A percentile compares a stretch with the other conserved stretches of the same genome.
Evolutionary conservation across 371 early-diverging fungal species (phyloP).

Genomic region (Fennellomyces sp.): DNA sequence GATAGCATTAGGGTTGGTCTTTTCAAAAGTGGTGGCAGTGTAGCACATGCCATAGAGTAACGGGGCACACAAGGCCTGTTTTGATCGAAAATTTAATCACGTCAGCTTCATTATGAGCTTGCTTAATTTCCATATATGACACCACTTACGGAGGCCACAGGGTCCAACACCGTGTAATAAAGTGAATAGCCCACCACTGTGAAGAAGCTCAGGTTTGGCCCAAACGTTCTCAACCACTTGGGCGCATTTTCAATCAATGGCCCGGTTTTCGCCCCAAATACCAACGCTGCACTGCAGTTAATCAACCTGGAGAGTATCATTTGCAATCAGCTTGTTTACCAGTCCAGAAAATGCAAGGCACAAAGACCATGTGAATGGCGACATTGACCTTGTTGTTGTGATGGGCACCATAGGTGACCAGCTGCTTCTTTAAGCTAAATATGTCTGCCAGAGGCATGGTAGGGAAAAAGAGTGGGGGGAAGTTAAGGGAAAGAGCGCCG

Average conservation of each 20-base stretch:
- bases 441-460: constrained; percentile 33
- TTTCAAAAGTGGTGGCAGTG: constrained; percentile 60
- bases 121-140: background rate
- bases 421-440: constrained; percentile 77
- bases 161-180: constrained; percentile 85
- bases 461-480: no score
- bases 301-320: no score
- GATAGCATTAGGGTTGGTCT: constrained; percentile 53
- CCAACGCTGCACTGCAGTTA: no score
- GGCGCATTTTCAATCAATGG: constrained; percentile 42
- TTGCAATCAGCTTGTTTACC: no score
- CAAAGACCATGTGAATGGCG: constrained; percentile 87
- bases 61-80: constrained; percentile 61
- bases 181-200: constrained; percentile 53
- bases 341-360: constrained; percentile 90
- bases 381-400: constrained; percentile 82
- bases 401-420: constrained; percentile 78
- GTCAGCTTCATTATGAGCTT: constrained; percentile 10
- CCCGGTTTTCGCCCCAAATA: constrained; percentile 61
- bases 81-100: background rate
- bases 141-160: constrained; percentile 68
- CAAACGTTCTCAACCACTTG: constrained; percentile 29
- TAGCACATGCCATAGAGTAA: constrained; percentile 60
- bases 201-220: constrained; percentile 66
- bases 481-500: no score